A percentile compares a stretch with the other conserved stretches of the same genome.
phyloP scores from a whole-genome alignment of 176 grass and related monocot genomes.

The Hordeum vulgare region DNA sequence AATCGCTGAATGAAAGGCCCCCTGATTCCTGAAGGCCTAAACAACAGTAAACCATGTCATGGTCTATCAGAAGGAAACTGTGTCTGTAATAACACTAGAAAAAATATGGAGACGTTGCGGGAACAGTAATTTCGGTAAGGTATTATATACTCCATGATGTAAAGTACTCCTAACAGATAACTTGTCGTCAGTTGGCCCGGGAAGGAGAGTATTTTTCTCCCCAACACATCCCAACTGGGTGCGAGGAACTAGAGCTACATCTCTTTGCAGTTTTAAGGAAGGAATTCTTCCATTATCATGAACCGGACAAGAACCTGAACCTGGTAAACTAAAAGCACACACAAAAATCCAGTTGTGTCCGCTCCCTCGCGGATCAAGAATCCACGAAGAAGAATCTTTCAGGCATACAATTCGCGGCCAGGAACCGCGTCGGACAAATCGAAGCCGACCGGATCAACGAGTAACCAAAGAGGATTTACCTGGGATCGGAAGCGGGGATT shows the following conservation, averaged over 20 bases:
- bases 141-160: neutral
- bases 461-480: slow-evolving; percentile 16
- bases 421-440: neutral
- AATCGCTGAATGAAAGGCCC: neutral
- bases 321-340: neutral
- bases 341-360: neutral
- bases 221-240: neutral
- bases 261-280: neutral
- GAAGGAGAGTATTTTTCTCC: neutral
- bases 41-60: slow-evolving; percentile 7
- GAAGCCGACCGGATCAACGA: neutral
- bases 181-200: neutral
- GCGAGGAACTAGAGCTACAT: neutral
- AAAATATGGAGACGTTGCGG: neutral
- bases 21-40: neutral
- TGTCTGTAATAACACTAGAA: neutral
- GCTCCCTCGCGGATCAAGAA: neutral
- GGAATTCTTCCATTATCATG: neutral
- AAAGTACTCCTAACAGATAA: neutral
- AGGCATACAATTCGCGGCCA: neutral
- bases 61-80: neutral
- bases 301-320: neutral
- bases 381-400: neutral
- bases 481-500: neutral
- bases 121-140: neutral